Evolutionary conservation across 2,329 filamentous ascomycete genomes (phyloP).

Genomic region (Fusarium begoniae): DNA sequence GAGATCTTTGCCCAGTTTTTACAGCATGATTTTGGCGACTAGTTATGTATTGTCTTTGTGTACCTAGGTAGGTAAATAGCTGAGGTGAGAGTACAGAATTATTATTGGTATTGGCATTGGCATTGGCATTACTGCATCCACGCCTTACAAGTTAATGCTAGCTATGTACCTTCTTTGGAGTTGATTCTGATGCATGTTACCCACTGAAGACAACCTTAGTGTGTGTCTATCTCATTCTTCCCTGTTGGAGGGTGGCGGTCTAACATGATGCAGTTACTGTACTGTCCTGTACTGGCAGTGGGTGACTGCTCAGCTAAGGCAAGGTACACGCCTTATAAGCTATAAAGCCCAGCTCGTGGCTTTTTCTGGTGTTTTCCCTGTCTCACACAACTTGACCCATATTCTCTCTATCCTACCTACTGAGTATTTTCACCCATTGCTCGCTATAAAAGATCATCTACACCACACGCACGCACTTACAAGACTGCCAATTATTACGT

Average conservation of each 20-base stretch:
- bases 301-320: conserved; percentile 6
- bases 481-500: neutral
- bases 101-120: neutral
- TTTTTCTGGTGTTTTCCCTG: conserved; percentile 18
- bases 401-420: neutral
- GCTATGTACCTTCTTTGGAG: neutral
- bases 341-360: conserved; percentile 22
- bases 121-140: conserved; percentile 24
- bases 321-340: neutral
- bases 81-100: neutral
- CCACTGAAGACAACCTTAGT: conserved; percentile 18
- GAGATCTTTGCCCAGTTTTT: conserved; percentile 19
- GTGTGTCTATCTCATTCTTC: conserved; percentile 14
- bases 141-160: conserved; percentile 4
- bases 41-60: neutral
- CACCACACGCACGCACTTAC: neutral
- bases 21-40: neutral
- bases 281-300: neutral
- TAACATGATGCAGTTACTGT: conserved; percentile 21
- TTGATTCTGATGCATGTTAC: conserved; percentile 21
- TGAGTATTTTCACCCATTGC: neutral
- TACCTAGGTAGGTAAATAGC: neutral
- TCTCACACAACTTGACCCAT: conserved; percentile 4
- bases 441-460: neutral
- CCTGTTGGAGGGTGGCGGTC: conserved; percentile 34